A percentile compares a stretch with the other conserved stretches of the same genome.
These are phyloP conservation scores for Cordyceps tenuipes DNA, from an alignment of 2,329 filamentous ascomycete species.

Conservation along the genomic window DNA sequence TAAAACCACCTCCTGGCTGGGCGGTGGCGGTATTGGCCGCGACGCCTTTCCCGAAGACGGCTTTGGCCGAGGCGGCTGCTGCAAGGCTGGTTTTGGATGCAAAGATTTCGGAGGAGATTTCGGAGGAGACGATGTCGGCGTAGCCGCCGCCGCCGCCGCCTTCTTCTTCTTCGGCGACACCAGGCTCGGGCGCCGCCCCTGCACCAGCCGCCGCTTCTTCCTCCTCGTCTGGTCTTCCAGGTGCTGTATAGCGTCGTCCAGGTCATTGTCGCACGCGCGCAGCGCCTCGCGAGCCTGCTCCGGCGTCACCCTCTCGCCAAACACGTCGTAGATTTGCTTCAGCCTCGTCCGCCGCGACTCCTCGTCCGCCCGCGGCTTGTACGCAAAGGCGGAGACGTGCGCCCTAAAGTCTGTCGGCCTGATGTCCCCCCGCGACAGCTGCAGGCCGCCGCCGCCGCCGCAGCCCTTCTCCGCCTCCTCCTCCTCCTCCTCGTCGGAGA, in stretches of 20 bases:
- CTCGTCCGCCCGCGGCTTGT: conserved; percentile 39
- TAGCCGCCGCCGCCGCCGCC: conserved; percentile 19
- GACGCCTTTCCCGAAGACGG: not conserved
- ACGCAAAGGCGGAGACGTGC: conserved; percentile 31
- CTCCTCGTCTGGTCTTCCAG: conserved; percentile 22
- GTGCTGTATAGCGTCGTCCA: conserved; percentile 28
- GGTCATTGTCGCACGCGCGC: conserved; percentile 23
- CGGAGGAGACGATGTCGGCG: not conserved
- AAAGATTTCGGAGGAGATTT: not conserved
- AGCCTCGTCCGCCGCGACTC: conserved; percentile 27
- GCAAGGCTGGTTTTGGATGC: not conserved
- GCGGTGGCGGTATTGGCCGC: conserved; percentile 9
- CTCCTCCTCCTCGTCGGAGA: conserved; percentile 41
- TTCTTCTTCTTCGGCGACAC: conserved; percentile 13
- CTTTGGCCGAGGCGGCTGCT: not conserved
- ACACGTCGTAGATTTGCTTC: conserved; percentile 29
- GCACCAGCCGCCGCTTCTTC: conserved; percentile 27
- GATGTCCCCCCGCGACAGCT: conserved; percentile 51
- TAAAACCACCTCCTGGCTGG: conserved; percentile 23
- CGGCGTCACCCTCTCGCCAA: conserved; percentile 23
- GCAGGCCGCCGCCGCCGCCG: conserved; percentile 32
- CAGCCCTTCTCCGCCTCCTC: conserved; percentile 38
- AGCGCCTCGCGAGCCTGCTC: conserved; percentile 27
- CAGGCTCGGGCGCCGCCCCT: conserved; percentile 25
- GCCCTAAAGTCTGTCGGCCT: conserved; percentile 49